Evolutionary conservation across 2,329 filamentous ascomycete species (phyloP).

Genomic region (Penicillium italicum): DNA sequence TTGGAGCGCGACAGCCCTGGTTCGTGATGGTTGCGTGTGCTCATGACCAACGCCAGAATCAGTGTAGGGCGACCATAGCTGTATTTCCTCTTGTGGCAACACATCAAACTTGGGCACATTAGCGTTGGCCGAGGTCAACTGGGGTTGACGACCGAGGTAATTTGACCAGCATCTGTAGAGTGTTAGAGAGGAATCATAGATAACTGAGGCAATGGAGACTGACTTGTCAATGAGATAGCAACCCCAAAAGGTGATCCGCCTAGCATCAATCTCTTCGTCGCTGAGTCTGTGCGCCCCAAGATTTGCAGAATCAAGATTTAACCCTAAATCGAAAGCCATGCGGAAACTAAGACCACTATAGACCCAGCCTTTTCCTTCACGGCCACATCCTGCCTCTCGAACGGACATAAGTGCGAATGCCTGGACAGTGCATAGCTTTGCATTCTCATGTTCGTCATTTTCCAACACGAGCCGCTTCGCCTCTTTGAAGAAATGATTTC

Average conservation of each 20-base stretch:
- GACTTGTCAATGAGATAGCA: constrained; percentile 96
- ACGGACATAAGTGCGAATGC: constrained; percentile 94
- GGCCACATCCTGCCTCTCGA: constrained; percentile 86
- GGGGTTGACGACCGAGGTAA: constrained; percentile 86
- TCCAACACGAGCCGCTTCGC: constrained; percentile 85
- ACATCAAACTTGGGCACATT: constrained; percentile 88
- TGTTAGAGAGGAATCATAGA: constrained; percentile 13
- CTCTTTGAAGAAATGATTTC: constrained; percentile 93
- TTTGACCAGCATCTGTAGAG: constrained; percentile 78
- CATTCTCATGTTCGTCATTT: constrained; percentile 89
- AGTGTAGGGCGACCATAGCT: constrained; percentile 82
- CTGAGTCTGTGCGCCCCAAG: constrained; percentile 62
- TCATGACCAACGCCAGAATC: constrained; percentile 73
- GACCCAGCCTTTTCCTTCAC: constrained; percentile 95
- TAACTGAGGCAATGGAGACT: constrained; percentile 18
- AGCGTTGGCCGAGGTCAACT: constrained; percentile 73
- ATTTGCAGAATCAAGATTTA: constrained; percentile 76
- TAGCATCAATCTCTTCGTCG: constrained; percentile 82
- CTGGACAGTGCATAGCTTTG: constrained; percentile 84
- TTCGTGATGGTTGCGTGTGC: constrained; percentile 74
- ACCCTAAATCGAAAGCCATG: constrained; percentile 90
- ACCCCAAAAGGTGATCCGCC: constrained; percentile 93
- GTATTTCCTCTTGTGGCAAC: constrained; percentile 81
- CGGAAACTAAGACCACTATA: constrained; percentile 98
- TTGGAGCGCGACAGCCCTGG: constrained; percentile 75